Conservation (phyloP, 306 rosid genomes). For the Prunus mongolica region DNA sequence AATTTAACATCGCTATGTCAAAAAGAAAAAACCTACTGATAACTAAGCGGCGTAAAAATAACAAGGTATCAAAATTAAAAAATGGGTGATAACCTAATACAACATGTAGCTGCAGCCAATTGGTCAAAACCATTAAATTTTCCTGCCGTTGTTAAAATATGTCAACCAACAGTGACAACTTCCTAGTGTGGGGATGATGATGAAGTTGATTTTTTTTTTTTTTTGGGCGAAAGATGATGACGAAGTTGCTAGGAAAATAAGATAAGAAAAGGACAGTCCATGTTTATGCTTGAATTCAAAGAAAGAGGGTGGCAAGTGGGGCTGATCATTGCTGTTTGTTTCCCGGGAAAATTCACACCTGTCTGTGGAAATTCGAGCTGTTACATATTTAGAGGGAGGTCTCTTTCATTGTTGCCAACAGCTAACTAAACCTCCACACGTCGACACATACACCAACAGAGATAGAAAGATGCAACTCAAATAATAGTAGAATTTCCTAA, state of each 20-base stretch:
- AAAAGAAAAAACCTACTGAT: no score
- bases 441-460: slow-evolving; percentile 13
- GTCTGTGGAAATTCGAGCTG: slow-evolving; percentile 28
- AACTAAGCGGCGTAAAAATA: neutral
- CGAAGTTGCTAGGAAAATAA: slow-evolving; percentile 13
- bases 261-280: slow-evolving; percentile 21
- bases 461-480: no score
- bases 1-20: no score
- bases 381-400: neutral
- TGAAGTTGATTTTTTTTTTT: neutral
- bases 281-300: slow-evolving; percentile 31
- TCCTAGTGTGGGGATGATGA: slow-evolving; percentile 15
- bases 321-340: slow-evolving; percentile 29
- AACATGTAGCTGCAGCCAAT: neutral
- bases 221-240: slow-evolving; percentile 9
- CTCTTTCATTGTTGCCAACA: slow-evolving; percentile 18
- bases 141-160: neutral
- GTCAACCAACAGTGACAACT: slow-evolving; percentile 13
- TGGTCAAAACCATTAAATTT: neutral
- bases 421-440: slow-evolving; percentile 38
- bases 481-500: no score
- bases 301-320: slow-evolving; percentile 7
- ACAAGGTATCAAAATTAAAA: neutral
- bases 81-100: neutral
- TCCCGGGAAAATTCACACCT: slow-evolving; percentile 29